Evolutionary conservation across 306 rosid genomes (phyloP), one percentile per base, ranked within the genome.

Genomic region (Amphicarpaea edgeworthii): DNA sequence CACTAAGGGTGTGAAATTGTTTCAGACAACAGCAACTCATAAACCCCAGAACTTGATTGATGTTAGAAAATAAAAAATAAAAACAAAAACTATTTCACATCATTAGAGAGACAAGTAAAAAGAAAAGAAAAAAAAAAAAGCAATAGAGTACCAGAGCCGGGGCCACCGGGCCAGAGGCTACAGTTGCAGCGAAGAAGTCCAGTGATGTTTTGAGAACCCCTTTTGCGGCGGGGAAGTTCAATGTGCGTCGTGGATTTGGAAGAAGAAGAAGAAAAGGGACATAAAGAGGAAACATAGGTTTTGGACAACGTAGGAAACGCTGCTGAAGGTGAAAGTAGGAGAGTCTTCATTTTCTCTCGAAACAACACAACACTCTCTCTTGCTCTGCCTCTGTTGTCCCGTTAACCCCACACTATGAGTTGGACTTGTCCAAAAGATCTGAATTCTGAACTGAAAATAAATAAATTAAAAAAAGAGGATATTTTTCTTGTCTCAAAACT

Each of bases 101-200:
- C 1, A 43, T 23, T n/a, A 24, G 32, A 17, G 9, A 28, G 57
- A 12, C 7, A 7, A 3, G 49, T 3, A 28, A 4, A 28, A 1
- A 28, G 32, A 28, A 5, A 5, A 28, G 4, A 28, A 5, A 28
- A 3, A 26, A 4, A 5, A 5, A 3, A 50, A 82, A 38, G 23
- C 12, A 79, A 60, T 5, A 1, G 3, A 17, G 58, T 88, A 92
- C 97, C 94, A 9, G 86, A 85, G 66, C 77, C 68, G 66, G 90
- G 79, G 41, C 89, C 91, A 30, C 93, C 86, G 0, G 91, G 93
- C 70, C 71, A 58, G 79, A 80, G 41, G 86, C 74, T 79, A 69
- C 85, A 62, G 68, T 70, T 77, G 86, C 92, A 83, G 53, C 85
- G 83, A 32, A 87, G 83, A 32, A 87, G 34, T 68, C 53, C 49